phyloP scores from a whole-genome alignment of 331 rosid genomes.

The Stylosanthes scabra region DNA sequence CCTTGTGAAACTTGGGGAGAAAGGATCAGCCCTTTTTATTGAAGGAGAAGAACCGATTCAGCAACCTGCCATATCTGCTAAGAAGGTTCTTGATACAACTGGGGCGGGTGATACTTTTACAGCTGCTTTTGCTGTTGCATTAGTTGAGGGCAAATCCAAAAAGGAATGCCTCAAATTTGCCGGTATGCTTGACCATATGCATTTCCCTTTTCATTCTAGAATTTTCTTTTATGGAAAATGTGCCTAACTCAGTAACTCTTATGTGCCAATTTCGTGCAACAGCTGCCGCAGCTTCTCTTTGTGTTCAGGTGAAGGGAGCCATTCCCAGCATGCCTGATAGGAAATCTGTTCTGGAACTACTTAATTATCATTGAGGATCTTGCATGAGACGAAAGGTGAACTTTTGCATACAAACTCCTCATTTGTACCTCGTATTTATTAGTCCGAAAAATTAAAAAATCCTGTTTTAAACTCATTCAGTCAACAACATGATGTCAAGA shows the following conservation, averaged over 20 bases:
- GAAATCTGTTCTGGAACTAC: conserved; percentile 71
- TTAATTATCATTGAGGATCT: conserved; percentile 53
- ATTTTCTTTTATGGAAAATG: conserved; percentile 12
- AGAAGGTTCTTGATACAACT: conserved; percentile 78
- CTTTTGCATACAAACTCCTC: conserved; percentile 22
- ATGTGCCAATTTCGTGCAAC: conserved; percentile 22
- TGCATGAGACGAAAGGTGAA: conserved; percentile 36
- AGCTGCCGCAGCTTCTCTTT: conserved; percentile 97
- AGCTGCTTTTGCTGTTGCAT: conserved; percentile 91
- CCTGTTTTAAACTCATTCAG: conserved; percentile 13
- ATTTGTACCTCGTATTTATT: conserved; percentile 7
- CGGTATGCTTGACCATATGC: conserved; percentile 44
- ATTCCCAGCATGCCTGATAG: conserved; percentile 97
- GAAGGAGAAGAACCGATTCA: conserved; percentile 85
- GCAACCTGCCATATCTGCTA: conserved; percentile 69
- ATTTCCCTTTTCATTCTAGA: conserved; percentile 13
- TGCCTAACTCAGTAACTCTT: conserved; percentile 15
- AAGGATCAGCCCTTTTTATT: conserved; percentile 82
- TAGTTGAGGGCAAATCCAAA: conserved; percentile 81
- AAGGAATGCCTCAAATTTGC: conserved; percentile 81
- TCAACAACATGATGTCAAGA: conserved; percentile 7
- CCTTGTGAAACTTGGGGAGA: conserved; percentile 85
- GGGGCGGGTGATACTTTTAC: conserved; percentile 98
- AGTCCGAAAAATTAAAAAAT: neutral
- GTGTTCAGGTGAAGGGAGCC: conserved; percentile 98